Evolutionary conservation across 345 rosid genomes (phyloP), one percentile per base, ranked within the genome.

Genomic region (Populus davidiana): DNA sequence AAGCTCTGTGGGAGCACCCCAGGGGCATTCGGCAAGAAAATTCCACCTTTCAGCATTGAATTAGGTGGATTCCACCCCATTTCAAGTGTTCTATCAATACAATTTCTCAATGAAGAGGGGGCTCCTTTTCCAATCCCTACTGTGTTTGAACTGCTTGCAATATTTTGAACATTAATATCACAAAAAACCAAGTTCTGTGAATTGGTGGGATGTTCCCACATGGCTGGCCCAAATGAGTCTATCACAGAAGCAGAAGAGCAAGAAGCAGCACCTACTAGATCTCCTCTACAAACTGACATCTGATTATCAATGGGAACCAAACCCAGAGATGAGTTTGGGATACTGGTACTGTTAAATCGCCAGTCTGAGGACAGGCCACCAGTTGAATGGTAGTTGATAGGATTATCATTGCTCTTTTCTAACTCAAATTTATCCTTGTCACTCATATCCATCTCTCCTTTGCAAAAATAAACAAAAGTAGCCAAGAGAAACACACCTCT

Each of bases 181-280:
- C 91, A 87, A 89, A 82, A 91, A 36, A 90, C 93, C 78, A 90
- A 82, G 81, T 83, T 82, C 52, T 86, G 95, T 74, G 87, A 81
- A 85, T 73, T 87, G n/a, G 83, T 73, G 8, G 85, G 83, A 71
- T 93, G 93, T 69, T 88, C 92, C 98, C 99, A 95, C 38, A 86
- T 63, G 76, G 84, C 83, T 59, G 89, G 88, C 61, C 88, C 86
- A 85, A 85, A 88, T 18, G 97, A 84, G 56, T 91, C 91, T 65
- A 85, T 87, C 92, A 92, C 79, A 61, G 94, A 85, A 85, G 94
- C 88, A 76, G 97, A 86, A 27, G 96, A 87, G 78, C 89, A 86
- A 41, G 90, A 88, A 71, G 94, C 75, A 68, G 86, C 80, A 78
- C 97, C 87, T 75, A 80, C 70, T 54, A 81, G 29, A 73, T 77